Evolutionary conservation across 768 basidiomycete species (phyloP).

Genomic region (Auriscalpium microsporum): DNA sequence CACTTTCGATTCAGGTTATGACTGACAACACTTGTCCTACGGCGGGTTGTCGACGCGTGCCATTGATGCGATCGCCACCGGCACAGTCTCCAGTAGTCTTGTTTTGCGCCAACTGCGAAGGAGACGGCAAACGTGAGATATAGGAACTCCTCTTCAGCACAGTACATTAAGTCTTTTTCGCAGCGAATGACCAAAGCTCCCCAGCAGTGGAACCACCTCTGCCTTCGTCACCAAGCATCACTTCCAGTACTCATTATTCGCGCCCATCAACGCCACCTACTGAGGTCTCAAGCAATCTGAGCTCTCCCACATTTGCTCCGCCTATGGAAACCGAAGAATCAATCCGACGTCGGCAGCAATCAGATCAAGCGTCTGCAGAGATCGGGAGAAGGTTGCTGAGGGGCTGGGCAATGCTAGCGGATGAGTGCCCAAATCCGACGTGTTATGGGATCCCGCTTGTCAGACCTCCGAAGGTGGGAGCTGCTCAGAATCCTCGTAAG

Average conservation of each 20-base stretch:
- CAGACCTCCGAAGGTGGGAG: constrained; percentile 57
- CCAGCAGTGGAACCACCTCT: constrained; percentile 2
- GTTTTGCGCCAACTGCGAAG: constrained; percentile 62
- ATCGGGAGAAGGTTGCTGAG: constrained; percentile 71
- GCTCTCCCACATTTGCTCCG: constrained; percentile 55
- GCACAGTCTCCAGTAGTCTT: constrained; percentile 32
- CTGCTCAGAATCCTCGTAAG: constrained; percentile 57
- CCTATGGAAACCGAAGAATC: constrained; percentile 60
- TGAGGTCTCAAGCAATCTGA: constrained; percentile 53
- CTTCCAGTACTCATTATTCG: constrained; percentile 46
- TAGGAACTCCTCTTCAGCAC: too few species aligned
- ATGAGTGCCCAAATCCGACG: constrained; percentile 61
- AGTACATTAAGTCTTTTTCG: background rate
- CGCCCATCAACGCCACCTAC: constrained; percentile 73
- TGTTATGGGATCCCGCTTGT: constrained; percentile 85
- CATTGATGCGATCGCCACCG: constrained; percentile 65
- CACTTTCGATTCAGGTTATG: constrained; percentile 35
- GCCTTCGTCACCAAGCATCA: constrained; percentile 28
- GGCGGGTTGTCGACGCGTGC: constrained; percentile 46
- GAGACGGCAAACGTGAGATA: constrained; percentile 26
- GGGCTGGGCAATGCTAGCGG: constrained; percentile 87
- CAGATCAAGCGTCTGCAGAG: constrained; percentile 69
- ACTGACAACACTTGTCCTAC: constrained; percentile 58
- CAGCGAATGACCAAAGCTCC: constrained; percentile 1
- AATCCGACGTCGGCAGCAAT: constrained; percentile 66